Percentiles rank a stretch among this genome's conserved stretches.
Evolutionary conservation across 139 green algal species (phyloP).

Genomic region (Eudorina sp.): DNA sequence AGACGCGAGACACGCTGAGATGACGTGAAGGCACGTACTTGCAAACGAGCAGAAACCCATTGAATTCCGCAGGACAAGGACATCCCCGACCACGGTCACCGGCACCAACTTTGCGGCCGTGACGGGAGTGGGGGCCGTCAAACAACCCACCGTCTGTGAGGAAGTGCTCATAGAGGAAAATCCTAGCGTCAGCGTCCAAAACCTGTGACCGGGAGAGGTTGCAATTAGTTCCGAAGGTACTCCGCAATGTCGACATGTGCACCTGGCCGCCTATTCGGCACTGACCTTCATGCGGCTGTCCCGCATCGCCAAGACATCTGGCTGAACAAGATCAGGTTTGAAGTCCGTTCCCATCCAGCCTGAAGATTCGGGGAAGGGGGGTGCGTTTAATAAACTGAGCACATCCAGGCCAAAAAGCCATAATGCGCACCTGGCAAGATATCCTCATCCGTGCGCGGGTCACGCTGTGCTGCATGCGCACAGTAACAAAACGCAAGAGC

Average conservation of each 20-base stretch:
- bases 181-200: constrained; percentile 57
- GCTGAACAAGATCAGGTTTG: constrained; percentile 18
- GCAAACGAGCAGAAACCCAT: no score
- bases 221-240: no score
- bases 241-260: no score
- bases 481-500: neutral
- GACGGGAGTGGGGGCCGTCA: no score
- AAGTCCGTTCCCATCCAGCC: constrained; percentile 37
- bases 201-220: constrained; percentile 40
- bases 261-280: no score
- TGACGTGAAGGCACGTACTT: no score
- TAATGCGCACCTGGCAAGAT: constrained; percentile 40
- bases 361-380: neutral
- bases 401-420: no score
- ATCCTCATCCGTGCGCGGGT: constrained; percentile 52
- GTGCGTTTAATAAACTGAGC: neutral
- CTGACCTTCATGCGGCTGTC: constrained; percentile 21
- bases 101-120: no score
- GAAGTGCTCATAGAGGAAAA: constrained; percentile 60
- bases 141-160: constrained; percentile 40
- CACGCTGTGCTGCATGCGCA: neutral
- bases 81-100: no score
- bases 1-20: no score
- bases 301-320: neutral
- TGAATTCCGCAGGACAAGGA: no score